Evolutionary conservation across 352 stramenopile genomes (phyloP), one percentile per base, ranked within the genome.

Genomic region (Phytophthora boehmeriae): DNA sequence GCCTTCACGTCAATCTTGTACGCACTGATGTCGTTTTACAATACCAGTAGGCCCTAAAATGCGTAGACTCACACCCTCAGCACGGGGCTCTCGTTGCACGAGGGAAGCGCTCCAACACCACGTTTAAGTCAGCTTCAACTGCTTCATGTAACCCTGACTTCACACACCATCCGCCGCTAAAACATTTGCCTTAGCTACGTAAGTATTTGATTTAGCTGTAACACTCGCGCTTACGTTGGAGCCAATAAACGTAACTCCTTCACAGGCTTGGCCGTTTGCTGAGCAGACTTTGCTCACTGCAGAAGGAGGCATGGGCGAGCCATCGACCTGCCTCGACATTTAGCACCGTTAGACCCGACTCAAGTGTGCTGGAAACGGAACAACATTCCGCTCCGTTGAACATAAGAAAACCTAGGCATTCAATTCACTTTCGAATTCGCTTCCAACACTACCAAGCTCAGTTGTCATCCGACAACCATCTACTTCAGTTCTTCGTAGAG

Each of bases 1-100:
- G 14, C 78, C 61, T 61, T 89, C 79, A 11, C 87, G 49, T 41
- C 78, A 75, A 32, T 89, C 79, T 4, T 76, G 76, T 39, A 87
- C 74, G 36, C 63, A 50, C 39, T 79, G 71, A 54, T 80, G 82
- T 23, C 79, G 76, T 46, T 86, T 78, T 54, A 71, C 77, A 10
- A 84, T 59, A 39, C 78, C 79, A 8, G 75, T 70, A 41, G 73
- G 78, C 2, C 76, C 79, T 10, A 75, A 86, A 19, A 83, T 55
- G 4, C 79, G 68, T 47, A 89, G 54, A 44, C 69, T n/a, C n/a
- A n/a, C n/a, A n/a, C n/a, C n/a, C n/a, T n/a, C n/a, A n/a, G 58
- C 19, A 62, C 51, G 11, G 63, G 63, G 42, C 66, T 82, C 32
- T 74, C 66, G 2, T 55, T 30, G 50, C 73, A 83, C 14, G 59